Percentiles rank a stretch among this genome's conserved stretches.
Evolutionary conservation across 2,329 filamentous ascomycete species (phyloP).

Genomic region (Alternaria hordeiaustralica): DNA sequence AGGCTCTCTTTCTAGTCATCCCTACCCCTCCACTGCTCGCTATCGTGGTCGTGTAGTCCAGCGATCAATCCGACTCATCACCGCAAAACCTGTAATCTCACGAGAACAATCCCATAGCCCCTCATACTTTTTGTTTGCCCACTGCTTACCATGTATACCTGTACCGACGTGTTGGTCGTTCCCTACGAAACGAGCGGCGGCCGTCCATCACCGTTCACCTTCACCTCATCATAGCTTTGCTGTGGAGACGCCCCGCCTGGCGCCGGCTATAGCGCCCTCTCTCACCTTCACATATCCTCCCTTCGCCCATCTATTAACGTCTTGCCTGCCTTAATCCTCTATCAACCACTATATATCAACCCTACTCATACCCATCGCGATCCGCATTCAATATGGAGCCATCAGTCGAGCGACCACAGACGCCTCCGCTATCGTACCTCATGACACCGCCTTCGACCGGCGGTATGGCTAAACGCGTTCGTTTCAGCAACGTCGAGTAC

Average conservation of each 20-base stretch:
- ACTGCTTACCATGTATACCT: not conserved
- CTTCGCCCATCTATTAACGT: not conserved
- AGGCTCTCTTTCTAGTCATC: not conserved
- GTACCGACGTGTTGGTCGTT: too few relatives aligned
- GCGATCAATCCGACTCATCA: not conserved
- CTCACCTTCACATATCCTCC: conserved; percentile 14
- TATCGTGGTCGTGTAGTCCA: not conserved
- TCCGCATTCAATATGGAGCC: not conserved
- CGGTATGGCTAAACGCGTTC: conserved; percentile 8
- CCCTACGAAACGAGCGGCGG: not conserved
- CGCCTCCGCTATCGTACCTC: conserved; percentile 15
- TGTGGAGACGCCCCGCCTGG: not conserved
- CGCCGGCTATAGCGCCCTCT: not conserved
- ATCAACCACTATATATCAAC: not conserved
- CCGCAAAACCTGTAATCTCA: not conserved
- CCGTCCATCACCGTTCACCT: conserved; percentile 5
- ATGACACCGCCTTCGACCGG: conserved; percentile 33
- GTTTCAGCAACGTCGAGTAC: conserved; percentile 3
- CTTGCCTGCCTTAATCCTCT: not conserved
- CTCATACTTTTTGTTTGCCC: not conserved
- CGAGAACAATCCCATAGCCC: not conserved
- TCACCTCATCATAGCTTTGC: conserved; percentile 9
- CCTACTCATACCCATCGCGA: not conserved
- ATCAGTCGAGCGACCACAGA: conserved; percentile 6
- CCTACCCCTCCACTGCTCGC: not conserved